phyloP scores from a whole-genome alignment of 306 rosid genomes.

The Pyrus communis region DNA sequence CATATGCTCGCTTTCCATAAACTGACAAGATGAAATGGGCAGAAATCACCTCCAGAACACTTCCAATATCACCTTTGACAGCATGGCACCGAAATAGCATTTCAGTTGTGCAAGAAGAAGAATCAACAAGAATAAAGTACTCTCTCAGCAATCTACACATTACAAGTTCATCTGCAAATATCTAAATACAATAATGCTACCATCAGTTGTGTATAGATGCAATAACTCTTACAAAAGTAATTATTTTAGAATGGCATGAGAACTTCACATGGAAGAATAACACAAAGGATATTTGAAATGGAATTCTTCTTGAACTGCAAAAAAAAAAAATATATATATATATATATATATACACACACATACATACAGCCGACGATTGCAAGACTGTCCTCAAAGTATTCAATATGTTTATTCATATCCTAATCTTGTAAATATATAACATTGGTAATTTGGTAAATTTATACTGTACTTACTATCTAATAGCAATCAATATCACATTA shows the following conservation, averaged over 20 bases:
- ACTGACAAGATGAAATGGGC: slow-evolving; percentile 55
- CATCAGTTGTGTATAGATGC: slow-evolving; percentile 22
- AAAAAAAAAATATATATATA: neutral
- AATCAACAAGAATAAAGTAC: slow-evolving; percentile 45
- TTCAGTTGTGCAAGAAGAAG: slow-evolving; percentile 32
- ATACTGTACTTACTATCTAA: neutral
- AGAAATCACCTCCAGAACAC: slow-evolving; percentile 66
- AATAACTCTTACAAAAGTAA: slow-evolving; percentile 11
- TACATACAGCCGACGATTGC: neutral
- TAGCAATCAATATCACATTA: neutral
- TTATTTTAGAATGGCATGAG: neutral
- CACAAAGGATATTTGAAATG: neutral
- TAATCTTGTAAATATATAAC: neutral
- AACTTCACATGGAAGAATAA: neutral
- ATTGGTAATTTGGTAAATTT: neutral
- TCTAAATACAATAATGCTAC: slow-evolving; percentile 41
- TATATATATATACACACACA: neutral
- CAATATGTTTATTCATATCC: neutral
- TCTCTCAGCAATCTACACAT: slow-evolving; percentile 46
- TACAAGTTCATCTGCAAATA: slow-evolving; percentile 69
- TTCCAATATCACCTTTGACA: slow-evolving; percentile 32
- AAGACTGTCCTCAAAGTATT: neutral
- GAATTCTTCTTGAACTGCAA: neutral
- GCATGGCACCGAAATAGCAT: slow-evolving; percentile 25
- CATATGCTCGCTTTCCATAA: slow-evolving; percentile 42